Evolutionary conservation across 2,329 filamentous ascomycete species (phyloP).

Genomic region (Pseudocercospora cruenta): DNA sequence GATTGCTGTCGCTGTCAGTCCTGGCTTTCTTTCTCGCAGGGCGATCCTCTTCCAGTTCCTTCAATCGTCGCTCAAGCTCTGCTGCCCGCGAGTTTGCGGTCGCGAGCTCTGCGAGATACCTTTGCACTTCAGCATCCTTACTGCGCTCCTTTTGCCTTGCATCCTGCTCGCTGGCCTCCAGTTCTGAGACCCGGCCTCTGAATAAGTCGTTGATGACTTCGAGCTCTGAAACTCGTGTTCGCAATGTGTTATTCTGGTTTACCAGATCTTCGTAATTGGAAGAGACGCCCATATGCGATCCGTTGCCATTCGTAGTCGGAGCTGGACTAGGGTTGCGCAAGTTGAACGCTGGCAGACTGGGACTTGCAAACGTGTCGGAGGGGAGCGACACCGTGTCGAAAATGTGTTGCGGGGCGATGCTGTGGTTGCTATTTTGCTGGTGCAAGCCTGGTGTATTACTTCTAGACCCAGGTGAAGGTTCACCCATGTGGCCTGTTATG

Average conservation of each 20-base stretch:
- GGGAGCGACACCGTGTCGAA: slow-evolving; percentile 74
- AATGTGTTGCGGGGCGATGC: slow-evolving; percentile 73
- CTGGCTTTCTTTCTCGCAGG: slow-evolving; percentile 28
- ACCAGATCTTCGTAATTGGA: slow-evolving; percentile 70
- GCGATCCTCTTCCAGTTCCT: slow-evolving; percentile 25
- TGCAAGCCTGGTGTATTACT: slow-evolving; percentile 77
- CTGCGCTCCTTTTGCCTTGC: slow-evolving; percentile 65
- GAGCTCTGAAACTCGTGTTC: slow-evolving; percentile 91
- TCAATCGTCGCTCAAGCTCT: slow-evolving; percentile 26
- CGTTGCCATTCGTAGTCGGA: slow-evolving; percentile 58
- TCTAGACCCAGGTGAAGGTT: slow-evolving; percentile 55
- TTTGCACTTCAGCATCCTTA: slow-evolving; percentile 60
- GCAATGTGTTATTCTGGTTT: slow-evolving; percentile 81
- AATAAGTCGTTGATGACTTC: slow-evolving; percentile 86
- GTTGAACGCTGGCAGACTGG: slow-evolving; percentile 47
- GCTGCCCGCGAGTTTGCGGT: slow-evolving; percentile 22
- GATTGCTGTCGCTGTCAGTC: slow-evolving; percentile 19
- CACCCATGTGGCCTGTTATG: slow-evolving; percentile 19
- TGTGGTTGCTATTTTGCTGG: slow-evolving; percentile 56
- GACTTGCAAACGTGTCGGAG: slow-evolving; percentile 68
- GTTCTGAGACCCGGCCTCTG: slow-evolving; percentile 67
- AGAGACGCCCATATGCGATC: slow-evolving; percentile 47
- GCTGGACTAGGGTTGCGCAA: slow-evolving; percentile 62
- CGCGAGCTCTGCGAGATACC: slow-evolving; percentile 66
- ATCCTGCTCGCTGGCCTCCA: slow-evolving; percentile 75